Evolutionary conservation across 805 yeast species (phyloP).

Genomic region (Zygoascus tannicola): DNA sequence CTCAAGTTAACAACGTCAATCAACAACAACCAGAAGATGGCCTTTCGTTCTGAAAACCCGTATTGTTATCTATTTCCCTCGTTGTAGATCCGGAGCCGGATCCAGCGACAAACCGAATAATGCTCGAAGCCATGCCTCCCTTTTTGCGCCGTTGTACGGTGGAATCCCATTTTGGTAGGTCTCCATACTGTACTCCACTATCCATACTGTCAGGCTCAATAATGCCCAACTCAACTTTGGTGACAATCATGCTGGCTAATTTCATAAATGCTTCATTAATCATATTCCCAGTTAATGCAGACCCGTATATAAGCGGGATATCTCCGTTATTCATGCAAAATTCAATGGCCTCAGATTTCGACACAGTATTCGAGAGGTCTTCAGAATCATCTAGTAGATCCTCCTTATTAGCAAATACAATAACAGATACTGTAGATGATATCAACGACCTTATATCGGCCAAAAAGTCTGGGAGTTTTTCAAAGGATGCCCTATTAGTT

Average conservation of each 20-base stretch:
- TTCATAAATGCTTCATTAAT: conserved; percentile 34
- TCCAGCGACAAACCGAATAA: not conserved
- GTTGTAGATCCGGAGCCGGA: not conserved
- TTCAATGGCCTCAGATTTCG: conserved; percentile 29
- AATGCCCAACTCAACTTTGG: conserved; percentile 40
- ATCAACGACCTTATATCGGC: conserved; percentile 86
- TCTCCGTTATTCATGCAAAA: conserved; percentile 28
- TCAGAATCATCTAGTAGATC: conserved; percentile 41
- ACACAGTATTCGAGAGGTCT: conserved; percentile 26
- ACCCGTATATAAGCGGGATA: conserved; percentile 32
- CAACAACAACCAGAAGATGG: too few species aligned
- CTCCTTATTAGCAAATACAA: conserved; percentile 83
- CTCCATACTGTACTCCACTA: conserved; percentile 46
- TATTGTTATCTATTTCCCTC: too few species aligned
- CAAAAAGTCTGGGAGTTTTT: conserved; percentile 78
- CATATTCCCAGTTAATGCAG: conserved; percentile 36
- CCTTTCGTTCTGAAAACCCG: too few species aligned
- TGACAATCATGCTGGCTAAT: conserved; percentile 33
- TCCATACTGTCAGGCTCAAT: conserved; percentile 40
- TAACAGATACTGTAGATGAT: conserved; percentile 83
- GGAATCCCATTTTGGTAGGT: conserved; percentile 31
- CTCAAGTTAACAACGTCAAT: too few species aligned
- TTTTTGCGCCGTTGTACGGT: conserved; percentile 10
- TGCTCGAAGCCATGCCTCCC: not conserved
- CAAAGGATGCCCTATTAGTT: conserved; percentile 76